Base-by-base conservation (phyloP, 805 yeast genomes). In the Cephaloascus albidus region DNA sequence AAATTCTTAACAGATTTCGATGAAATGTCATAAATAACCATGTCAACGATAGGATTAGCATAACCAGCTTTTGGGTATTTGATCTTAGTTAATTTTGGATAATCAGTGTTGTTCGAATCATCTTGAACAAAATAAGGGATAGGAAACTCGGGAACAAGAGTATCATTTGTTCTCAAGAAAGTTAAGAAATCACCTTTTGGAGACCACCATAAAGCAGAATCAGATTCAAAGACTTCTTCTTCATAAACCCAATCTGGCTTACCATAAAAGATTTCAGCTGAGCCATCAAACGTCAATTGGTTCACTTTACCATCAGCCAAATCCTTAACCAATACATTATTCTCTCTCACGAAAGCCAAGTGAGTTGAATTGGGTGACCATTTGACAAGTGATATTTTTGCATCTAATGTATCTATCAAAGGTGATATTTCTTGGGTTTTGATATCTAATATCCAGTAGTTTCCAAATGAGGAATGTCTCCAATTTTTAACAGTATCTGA, bases 231-330 rank as follows among this genome's bases (percentile, higher is more conserved):
- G 1, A 85, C 85, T 50, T 85, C 95, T 51, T 85, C 94, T 54
- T 85, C 94, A 54, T 84, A 84, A 2, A 84, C 80, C 93, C 94
- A 85, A 51, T 84, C 93, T 0, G 89, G 78, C 45, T 69, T 79
- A 4, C 86, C 95, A 47, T 84, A 79, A 43, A 71, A 67, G 3
- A 82, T 60, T 15, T 68, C 58, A 0, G 45, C 51, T 10, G 70
- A 60, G 0, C 88, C 89, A 52, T 75, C 82, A 3, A 45, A 43
- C 1, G 82, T 73, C 8, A 76, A 53, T 41, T 59, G 65, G 0
- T 44, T 51, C 3, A 54, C 42, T 3, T 45, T 42, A 4, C 46
- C 52, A 10, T 49, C 36, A 3, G 40, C 17, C 0, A 74, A 46
- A 37, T 70, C 56, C 48, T 72, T 68, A 12, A 80, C 36, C 47